Percentiles rank a stretch among this genome's conserved stretches.
Evolutionary conservation across 2,329 filamentous ascomycete genomes (phyloP).

Genomic region (Ascosphaera apis): DNA sequence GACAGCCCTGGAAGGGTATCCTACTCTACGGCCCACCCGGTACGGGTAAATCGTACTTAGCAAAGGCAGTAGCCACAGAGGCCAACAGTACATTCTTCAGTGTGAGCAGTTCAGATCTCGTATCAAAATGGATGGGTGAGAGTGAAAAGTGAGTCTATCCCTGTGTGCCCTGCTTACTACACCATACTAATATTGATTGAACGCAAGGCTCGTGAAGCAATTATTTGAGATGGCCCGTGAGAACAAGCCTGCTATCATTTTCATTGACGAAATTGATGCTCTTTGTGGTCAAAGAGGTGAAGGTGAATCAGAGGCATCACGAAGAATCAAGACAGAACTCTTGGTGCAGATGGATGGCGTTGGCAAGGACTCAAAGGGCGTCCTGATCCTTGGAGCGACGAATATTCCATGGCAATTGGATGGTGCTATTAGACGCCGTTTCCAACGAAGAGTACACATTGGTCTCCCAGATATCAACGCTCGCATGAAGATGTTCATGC

Average conservation of each 20-base stretch:
- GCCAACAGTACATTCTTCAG: constrained; percentile 99
- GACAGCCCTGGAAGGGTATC: constrained; percentile 97
- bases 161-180: background rate
- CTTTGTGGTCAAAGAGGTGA: constrained; percentile 81
- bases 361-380: constrained; percentile 80
- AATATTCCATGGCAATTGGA: constrained; percentile 99
- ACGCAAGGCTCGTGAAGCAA: constrained; percentile 63
- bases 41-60: constrained; percentile 92
- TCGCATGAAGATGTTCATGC: constrained; percentile 83
- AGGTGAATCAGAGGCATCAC: constrained; percentile 90
- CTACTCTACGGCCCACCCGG: constrained; percentile 87
- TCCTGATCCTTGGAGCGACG: constrained; percentile 83
- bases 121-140: constrained; percentile 99
- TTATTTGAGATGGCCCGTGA: constrained; percentile 96
- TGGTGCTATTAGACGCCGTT: constrained; percentile 80
- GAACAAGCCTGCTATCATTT: constrained; percentile 95
- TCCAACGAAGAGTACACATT: constrained; percentile 91
- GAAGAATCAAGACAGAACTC: constrained; percentile 95
- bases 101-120: constrained; percentile 86
- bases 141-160: constrained; percentile 55
- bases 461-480: constrained; percentile 70
- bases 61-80: constrained; percentile 93
- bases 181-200: background rate
- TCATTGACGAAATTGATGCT: constrained; percentile 95
- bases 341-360: constrained; percentile 99